A percentile compares a stretch with the other conserved stretches of the same genome.
Conservation (phyloP, 805 yeast species). For the Saturnispora sekii region DNA sequence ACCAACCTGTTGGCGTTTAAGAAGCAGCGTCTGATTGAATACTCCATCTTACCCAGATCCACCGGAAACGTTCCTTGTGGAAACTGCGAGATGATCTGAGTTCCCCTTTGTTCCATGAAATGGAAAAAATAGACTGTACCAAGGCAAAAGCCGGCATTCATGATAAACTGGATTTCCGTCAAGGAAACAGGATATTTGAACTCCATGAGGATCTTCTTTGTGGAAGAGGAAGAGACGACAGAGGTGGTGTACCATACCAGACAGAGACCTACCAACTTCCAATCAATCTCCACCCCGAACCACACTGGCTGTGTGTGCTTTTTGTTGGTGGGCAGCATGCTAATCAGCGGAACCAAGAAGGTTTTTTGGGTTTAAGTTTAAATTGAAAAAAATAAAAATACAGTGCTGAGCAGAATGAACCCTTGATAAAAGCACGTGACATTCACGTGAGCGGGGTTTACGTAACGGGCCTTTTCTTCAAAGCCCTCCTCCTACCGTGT, state of each 20-base stretch:
- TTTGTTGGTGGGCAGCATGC: not conserved
- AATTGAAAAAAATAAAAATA: not conserved
- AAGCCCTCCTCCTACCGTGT: too few relatives aligned
- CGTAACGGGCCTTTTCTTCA: too few relatives aligned
- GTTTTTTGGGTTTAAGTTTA: not conserved
- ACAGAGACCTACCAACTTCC: slow-evolving; percentile 39
- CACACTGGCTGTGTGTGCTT: slow-evolving; percentile 1
- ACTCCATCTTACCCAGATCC: slow-evolving; percentile 21
- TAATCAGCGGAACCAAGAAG: not conserved
- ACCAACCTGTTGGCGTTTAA: slow-evolving; percentile 45
- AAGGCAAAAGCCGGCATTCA: slow-evolving; percentile 57
- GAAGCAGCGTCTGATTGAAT: slow-evolving; percentile 29
- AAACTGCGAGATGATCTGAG: slow-evolving; percentile 22
- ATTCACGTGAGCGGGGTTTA: not conserved
- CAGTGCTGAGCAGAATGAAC: not conserved
- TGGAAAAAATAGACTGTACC: slow-evolving; percentile 20
- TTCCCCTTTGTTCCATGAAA: slow-evolving; percentile 1
- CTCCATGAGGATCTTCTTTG: slow-evolving; percentile 61
- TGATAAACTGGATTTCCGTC: slow-evolving; percentile 76
- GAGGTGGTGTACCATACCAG: slow-evolving; percentile 71
- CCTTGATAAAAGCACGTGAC: not conserved
- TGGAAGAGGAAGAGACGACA: slow-evolving; percentile 71
- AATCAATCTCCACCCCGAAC: slow-evolving; percentile 14
- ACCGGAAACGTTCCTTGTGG: slow-evolving; percentile 45
- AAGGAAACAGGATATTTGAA: slow-evolving; percentile 81